phyloP scores from a whole-genome alignment of 352 stramenopile species.

The Pythium periplocum region DNA sequence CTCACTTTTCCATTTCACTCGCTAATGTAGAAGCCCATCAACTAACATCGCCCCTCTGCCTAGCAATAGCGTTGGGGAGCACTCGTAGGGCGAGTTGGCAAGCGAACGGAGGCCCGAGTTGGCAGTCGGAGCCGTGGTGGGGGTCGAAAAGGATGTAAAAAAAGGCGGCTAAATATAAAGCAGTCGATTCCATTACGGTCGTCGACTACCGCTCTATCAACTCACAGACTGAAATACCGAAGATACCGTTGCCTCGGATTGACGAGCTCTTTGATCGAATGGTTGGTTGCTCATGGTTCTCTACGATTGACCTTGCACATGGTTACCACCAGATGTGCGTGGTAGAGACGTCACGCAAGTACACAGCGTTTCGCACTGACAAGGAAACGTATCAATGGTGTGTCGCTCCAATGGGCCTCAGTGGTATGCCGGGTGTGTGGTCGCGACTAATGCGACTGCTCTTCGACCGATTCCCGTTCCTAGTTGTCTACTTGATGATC shows the following conservation, averaged over 20 bases:
- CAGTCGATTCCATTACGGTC: neutral
- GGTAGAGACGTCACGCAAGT: conserved; percentile 7
- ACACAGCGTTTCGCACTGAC: conserved; percentile 27
- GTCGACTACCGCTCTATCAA: neutral
- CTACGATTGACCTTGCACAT: conserved; percentile 21
- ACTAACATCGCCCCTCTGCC: too few species aligned
- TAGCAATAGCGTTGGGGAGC: too few species aligned
- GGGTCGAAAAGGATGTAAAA: too few species aligned
- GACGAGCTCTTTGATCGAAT: neutral
- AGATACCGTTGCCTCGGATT: neutral
- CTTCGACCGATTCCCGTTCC: conserved; percentile 25
- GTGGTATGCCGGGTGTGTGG: conserved; percentile 33
- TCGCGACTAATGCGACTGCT: conserved; percentile 28
- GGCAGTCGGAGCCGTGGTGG: too few species aligned
- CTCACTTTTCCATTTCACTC: too few species aligned
- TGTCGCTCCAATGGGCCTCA: conserved; percentile 33
- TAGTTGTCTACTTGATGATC: conserved; percentile 37
- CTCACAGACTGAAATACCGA: neutral
- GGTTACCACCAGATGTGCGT: conserved; percentile 28
- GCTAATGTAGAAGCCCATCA: too few species aligned
- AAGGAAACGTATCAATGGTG: conserved; percentile 35
- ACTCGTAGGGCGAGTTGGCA: too few species aligned
- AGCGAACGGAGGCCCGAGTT: too few species aligned
- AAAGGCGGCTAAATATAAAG: too few species aligned
- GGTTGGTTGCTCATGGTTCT: conserved; percentile 6